These are phyloP conservation scores for Kwoniella bestiolae DNA, from an alignment of 768 basidiomycete genomes.

Conservation along the genomic window DNA sequence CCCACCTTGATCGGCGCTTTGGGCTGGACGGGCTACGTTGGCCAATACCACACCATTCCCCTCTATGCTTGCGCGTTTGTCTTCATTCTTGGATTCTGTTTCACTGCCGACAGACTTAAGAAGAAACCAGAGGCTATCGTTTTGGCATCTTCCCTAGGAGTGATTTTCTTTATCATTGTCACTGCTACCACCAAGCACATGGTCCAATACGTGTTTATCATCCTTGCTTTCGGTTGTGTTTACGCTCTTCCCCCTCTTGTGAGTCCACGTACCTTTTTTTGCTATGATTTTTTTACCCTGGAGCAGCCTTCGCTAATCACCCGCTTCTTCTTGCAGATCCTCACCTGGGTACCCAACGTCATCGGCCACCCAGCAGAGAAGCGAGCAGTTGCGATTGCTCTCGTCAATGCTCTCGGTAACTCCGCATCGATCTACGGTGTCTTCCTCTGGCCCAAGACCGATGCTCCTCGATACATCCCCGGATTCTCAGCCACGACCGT, in stretches of 20 bases:
- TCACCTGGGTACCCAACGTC: slow-evolving; percentile 57
- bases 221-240: slow-evolving; percentile 55
- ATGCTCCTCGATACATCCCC: slow-evolving; percentile 51
- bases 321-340: slow-evolving; percentile 17
- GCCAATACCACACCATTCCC: slow-evolving; percentile 57
- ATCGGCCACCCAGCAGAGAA: slow-evolving; percentile 54
- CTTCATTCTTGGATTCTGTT: slow-evolving; percentile 51
- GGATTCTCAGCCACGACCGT: slow-evolving; percentile 55
- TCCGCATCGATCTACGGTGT: slow-evolving; percentile 55
- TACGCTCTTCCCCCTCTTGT: slow-evolving; percentile 51
- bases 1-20: slow-evolving; percentile 49
- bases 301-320: too few species aligned
- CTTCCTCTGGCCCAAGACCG: slow-evolving; percentile 55
- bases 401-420: slow-evolving; percentile 55
- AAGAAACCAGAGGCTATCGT: slow-evolving; percentile 53
- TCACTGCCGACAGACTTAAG: slow-evolving; percentile 50
- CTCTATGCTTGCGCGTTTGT: slow-evolving; percentile 47
- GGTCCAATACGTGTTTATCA: slow-evolving; percentile 56
- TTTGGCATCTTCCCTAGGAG: slow-evolving; percentile 30
- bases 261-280: background rate
- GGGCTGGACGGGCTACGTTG: slow-evolving; percentile 50
- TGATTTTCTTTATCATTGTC: slow-evolving; percentile 52
- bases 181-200: slow-evolving; percentile 33
- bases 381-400: slow-evolving; percentile 53
- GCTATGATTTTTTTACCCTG: too few species aligned